Evolutionary conservation across 1,284 basidiomycete genomes (phyloP), one percentile per base, ranked within the genome.

Genomic region (Irpex lacteus): DNA sequence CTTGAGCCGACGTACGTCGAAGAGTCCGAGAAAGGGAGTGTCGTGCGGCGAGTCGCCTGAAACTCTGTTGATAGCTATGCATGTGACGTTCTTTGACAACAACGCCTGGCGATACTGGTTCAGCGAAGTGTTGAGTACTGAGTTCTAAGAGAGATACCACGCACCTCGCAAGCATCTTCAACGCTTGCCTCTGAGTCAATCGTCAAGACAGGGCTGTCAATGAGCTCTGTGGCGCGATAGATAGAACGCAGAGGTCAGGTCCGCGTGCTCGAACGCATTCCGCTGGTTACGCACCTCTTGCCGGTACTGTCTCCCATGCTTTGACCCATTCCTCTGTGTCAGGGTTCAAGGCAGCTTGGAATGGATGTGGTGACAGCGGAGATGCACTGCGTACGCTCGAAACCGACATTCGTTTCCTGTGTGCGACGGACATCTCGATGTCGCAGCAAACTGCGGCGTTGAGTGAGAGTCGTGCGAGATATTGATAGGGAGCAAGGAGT

Each of bases 131-230:
- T n/a, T 18, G 8, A 40, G 13, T n/a, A n/a, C n/a, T n/a, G n/a
- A n/a, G n/a, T n/a, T n/a, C 21, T 52, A 60, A 38, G 21, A 56
- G 37, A 59, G 21, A 65, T 6, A 44, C 60, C 38, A 40, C 83
- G 69, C 71, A 89, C 91, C 69, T 92, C 90, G 70, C 91, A 93
- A 13, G 91, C 91, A 53, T 90, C 88, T 72, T 93, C 91, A 11
- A 93, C 91, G 57, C 82, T 87, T 3, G 81, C 85, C 50, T 89
- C 85, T 9, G 83, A 84, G 62, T 89, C 87, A 7, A 93, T 81
- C 19, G 79, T 76, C 19, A 89, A 81, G 56, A 92, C 80, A 2
- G 82, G 82, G 40, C 81, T 82, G 71, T 91, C 89, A 67, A 90
- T 85, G 34, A 91, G 77, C 73, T 90, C 87, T 91, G 66, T 15